Conservation (phyloP, 208 protist genomes). For the Acanthamoeba quina region DNA sequence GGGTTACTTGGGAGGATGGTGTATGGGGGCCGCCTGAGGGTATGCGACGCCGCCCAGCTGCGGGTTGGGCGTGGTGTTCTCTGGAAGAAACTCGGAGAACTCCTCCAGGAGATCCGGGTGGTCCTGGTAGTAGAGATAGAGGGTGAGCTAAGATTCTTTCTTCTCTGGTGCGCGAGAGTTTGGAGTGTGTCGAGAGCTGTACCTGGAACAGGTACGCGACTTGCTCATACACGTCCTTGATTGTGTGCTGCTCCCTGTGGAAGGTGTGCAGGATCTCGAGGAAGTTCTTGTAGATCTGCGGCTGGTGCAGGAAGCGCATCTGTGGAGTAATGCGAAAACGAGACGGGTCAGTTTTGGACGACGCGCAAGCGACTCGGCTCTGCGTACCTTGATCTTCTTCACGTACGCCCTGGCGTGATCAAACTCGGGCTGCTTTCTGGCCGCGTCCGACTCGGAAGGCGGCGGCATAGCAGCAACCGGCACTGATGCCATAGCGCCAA, state of each 20-base stretch:
- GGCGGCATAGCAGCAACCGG: neutral
- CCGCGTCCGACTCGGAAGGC: neutral
- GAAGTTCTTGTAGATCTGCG: constrained; percentile 91
- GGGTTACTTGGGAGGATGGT: neutral
- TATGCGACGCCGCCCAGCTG: neutral
- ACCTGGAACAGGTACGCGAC: constrained; percentile 87
- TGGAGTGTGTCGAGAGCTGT: neutral
- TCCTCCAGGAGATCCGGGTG: constrained; percentile 90
- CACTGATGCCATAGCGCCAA: neutral
- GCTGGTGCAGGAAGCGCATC: constrained; percentile 85
- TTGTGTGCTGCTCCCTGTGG: constrained; percentile 89
- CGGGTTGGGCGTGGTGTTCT: constrained; percentile 59
- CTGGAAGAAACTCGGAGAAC: constrained; percentile 92
- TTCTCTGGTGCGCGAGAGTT: too few species aligned
- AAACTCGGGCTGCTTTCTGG: constrained; percentile 84
- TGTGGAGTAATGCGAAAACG: neutral
- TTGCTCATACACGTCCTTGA: constrained; percentile 90
- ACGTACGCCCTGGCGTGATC: constrained; percentile 90
- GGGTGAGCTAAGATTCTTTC: too few species aligned
- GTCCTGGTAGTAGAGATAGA: neutral
- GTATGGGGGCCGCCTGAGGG: neutral
- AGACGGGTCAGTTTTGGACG: neutral
- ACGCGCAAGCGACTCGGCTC: too few species aligned
- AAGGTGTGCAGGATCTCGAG: constrained; percentile 93
- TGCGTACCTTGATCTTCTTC: constrained; percentile 87